Conservation (phyloP, 2,329 filamentous ascomycete species). For the Fusarium lyarnte region DNA sequence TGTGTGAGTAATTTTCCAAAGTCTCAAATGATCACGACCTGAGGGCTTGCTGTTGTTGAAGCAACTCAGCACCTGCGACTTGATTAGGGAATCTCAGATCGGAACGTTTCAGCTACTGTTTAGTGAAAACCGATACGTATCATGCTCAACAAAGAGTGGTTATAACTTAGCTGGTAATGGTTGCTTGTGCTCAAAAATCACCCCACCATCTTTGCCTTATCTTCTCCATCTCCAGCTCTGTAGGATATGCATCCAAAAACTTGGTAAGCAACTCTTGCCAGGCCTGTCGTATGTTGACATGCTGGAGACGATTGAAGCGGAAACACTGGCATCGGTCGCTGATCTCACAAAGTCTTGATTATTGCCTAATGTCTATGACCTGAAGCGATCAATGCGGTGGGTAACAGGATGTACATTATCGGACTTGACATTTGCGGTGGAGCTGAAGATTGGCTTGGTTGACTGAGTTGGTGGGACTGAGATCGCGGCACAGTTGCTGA, state of each 20-base stretch:
- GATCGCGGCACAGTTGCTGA: accelerated
- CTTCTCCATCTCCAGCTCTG: conserved; percentile 5
- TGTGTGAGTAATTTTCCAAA: too few species aligned
- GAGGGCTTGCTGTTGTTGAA: too few species aligned
- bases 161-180: too few species aligned
- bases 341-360: accelerated
- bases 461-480: background rate
- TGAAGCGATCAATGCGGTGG: accelerated
- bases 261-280: background rate
- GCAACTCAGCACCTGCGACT: too few species aligned
- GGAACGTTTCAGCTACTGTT: too few species aligned
- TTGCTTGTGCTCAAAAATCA: too few species aligned
- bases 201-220: conserved; percentile 66
- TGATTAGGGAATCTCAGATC: too few species aligned
- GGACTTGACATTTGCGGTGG: background rate
- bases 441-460: background rate
- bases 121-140: too few species aligned
- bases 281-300: background rate
- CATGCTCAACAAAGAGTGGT: too few species aligned
- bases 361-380: background rate
- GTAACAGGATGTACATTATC: background rate
- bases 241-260: background rate
- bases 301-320: background rate
- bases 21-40: too few species aligned
- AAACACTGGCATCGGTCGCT: background rate